Conservation (phyloP, 2,329 filamentous ascomycete genomes). For the Colletotrichum echinochloae region DNA sequence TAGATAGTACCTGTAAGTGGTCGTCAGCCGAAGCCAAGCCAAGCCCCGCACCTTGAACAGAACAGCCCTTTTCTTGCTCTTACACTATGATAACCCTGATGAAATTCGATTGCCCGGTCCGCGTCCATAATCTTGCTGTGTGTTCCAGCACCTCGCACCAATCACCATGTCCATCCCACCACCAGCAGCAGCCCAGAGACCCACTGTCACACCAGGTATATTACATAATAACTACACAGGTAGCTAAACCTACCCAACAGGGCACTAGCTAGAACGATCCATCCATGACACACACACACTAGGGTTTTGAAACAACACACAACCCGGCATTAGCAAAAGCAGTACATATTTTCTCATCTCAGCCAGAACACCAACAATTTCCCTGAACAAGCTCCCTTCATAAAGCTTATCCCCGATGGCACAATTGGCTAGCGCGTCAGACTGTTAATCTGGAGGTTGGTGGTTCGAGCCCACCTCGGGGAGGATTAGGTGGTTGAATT, state of each 20-base stretch:
- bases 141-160: conserved; percentile 2
- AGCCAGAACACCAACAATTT: rapidly evolving
- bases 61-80: neutral
- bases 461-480: conserved; percentile 41
- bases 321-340: rapidly evolving
- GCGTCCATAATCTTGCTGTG: neutral
- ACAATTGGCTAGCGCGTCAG: conserved; percentile 42
- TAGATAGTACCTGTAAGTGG: no score
- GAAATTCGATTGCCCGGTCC: neutral
- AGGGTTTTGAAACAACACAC: conserved; percentile 8
- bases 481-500: conserved; percentile 15
- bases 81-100: neutral
- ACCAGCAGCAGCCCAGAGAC: no score
- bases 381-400: conserved; percentile 16
- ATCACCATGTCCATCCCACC: neutral
- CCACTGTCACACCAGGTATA: no score
- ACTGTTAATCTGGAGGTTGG: conserved; percentile 42
- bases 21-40: no score
- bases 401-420: conserved; percentile 38
- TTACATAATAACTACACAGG: no score
- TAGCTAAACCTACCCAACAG: no score
- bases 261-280: no score
- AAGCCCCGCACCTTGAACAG: no score
- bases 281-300: no score
- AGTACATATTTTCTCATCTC: neutral